Evolutionary conservation across 2,329 filamentous ascomycete genomes (phyloP).

Genomic region (Penicillium capsulatum): DNA sequence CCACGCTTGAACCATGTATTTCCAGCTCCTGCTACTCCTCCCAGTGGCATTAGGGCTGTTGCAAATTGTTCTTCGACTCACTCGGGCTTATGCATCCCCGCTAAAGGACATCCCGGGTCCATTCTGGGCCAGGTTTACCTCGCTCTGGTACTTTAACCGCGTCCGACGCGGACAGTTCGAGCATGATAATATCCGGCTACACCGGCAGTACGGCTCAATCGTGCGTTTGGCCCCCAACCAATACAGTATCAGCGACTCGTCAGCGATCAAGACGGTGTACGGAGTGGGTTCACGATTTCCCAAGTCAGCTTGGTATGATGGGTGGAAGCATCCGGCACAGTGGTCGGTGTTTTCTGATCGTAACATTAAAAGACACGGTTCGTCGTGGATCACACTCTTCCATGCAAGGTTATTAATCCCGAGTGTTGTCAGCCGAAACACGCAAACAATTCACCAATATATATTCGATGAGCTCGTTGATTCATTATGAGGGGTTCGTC

Average conservation of each 20-base stretch:
- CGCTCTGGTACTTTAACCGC: constrained; percentile 43
- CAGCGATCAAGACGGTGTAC: constrained; percentile 43
- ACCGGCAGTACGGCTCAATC: constrained; percentile 41
- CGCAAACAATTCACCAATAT: constrained; percentile 42
- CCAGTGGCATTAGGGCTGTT: constrained; percentile 10
- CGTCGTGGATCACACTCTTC: constrained; percentile 8
- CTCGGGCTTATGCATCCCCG: constrained; percentile 29
- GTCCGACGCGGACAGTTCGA: constrained; percentile 39
- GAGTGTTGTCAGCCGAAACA: constrained; percentile 25
- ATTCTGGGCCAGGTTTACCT: constrained; percentile 43
- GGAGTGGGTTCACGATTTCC: constrained; percentile 38
- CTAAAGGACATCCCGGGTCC: constrained; percentile 45
- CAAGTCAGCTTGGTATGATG: constrained; percentile 39
- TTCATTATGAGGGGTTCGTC: constrained; percentile 49
- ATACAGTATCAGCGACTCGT: constrained; percentile 45
- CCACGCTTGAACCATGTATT: constrained; percentile 1
- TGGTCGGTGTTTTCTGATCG: constrained; percentile 35
- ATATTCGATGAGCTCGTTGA: constrained; percentile 49
- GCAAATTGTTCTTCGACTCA: constrained; percentile 17
- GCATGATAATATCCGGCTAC: constrained; percentile 39
- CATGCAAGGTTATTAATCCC: neutral
- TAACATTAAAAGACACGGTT: constrained; percentile 38
- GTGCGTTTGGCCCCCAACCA: constrained; percentile 49
- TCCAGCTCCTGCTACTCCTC: constrained; percentile 14
- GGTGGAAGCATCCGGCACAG: constrained; percentile 29